phyloP scores from a whole-genome alignment of 257 asterid species.

The Perilla frutescens region DNA sequence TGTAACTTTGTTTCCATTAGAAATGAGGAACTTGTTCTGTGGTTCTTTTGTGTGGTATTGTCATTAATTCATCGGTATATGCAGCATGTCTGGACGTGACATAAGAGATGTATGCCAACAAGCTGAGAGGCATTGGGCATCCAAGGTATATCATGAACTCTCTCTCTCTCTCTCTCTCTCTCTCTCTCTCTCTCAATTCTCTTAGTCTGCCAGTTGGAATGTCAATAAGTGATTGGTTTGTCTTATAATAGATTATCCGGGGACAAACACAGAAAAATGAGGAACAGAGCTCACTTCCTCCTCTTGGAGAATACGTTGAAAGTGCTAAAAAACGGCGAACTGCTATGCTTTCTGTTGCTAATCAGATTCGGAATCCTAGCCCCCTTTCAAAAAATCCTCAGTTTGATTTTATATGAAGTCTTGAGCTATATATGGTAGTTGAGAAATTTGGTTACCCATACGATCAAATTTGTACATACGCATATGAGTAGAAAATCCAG shows the following conservation, averaged over 20 bases:
- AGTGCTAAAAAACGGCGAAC: slow-evolving; percentile 59
- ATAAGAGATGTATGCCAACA: slow-evolving; percentile 95
- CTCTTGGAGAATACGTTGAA: slow-evolving; percentile 64
- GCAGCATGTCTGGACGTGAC: slow-evolving; percentile 95
- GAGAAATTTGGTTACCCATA: neutral
- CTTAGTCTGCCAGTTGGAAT: neutral
- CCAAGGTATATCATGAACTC: slow-evolving; percentile 65
- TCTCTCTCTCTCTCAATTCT: neutral
- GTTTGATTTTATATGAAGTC: slow-evolving; percentile 60
- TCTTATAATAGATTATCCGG: slow-evolving; percentile 62
- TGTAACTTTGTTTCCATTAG: neutral
- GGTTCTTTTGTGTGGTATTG: slow-evolving; percentile 10
- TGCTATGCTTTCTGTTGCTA: slow-evolving; percentile 49
- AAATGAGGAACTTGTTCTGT: neutral
- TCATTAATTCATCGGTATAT: neutral
- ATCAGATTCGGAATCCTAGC: slow-evolving; percentile 42
- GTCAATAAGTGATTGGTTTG: slow-evolving; percentile 25
- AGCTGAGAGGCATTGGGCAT: slow-evolving; percentile 98
- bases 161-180: neutral
- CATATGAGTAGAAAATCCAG: slow-evolving; percentile 23
- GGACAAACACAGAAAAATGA: slow-evolving; percentile 59
- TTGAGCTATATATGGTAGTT: slow-evolving; percentile 13
- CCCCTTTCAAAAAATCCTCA: slow-evolving; percentile 62
- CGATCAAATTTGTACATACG: slow-evolving; percentile 17
- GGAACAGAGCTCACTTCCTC: slow-evolving; percentile 60